Conservation (phyloP, 2,329 filamentous ascomycete species). For the Bipolaris cookei region DNA sequence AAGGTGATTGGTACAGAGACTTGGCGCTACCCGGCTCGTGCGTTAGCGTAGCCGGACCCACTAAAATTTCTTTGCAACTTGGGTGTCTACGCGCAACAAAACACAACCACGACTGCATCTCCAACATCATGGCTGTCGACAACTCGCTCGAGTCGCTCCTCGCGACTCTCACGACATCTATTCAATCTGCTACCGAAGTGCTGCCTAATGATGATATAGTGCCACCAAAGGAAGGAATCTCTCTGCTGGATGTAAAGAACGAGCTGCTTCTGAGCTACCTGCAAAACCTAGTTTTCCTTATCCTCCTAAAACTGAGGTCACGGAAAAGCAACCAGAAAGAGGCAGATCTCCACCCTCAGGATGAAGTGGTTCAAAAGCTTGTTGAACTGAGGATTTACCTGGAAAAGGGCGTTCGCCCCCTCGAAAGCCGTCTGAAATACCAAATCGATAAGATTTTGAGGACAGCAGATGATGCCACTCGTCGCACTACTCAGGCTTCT, state of each 20-base stretch:
- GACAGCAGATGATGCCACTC: constrained; percentile 73
- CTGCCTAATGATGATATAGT: constrained; percentile 67
- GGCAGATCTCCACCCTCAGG: constrained; percentile 58
- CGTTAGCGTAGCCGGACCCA: constrained; percentile 9
- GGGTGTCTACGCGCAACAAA: constrained; percentile 6
- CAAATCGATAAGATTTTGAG: constrained; percentile 95
- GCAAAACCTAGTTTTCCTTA: constrained; percentile 88
- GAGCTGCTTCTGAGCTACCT: constrained; percentile 96
- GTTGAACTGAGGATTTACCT: constrained; percentile 89
- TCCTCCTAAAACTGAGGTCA: constrained; percentile 74
- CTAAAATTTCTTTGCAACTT: constrained; percentile 26
- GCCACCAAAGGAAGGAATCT: constrained; percentile 85
- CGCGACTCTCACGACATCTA: constrained; percentile 61
- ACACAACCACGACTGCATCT: constrained; percentile 3
- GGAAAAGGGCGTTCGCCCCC: constrained; percentile 86
- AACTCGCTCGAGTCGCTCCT: constrained; percentile 52
- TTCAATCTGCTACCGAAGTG: constrained; percentile 63
- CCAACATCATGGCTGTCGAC: constrained; percentile 45
- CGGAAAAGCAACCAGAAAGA: constrained; percentile 41
- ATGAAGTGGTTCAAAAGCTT: constrained; percentile 82
- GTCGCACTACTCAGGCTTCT: constrained; percentile 37
- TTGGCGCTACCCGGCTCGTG: constrained; percentile 1
- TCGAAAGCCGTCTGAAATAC: constrained; percentile 90
- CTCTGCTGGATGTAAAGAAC: constrained; percentile 93
- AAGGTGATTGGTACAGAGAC: constrained; percentile 1